Conservation (phyloP, 371 early-diverging fungal genomes). For the Circinella minor region DNA sequence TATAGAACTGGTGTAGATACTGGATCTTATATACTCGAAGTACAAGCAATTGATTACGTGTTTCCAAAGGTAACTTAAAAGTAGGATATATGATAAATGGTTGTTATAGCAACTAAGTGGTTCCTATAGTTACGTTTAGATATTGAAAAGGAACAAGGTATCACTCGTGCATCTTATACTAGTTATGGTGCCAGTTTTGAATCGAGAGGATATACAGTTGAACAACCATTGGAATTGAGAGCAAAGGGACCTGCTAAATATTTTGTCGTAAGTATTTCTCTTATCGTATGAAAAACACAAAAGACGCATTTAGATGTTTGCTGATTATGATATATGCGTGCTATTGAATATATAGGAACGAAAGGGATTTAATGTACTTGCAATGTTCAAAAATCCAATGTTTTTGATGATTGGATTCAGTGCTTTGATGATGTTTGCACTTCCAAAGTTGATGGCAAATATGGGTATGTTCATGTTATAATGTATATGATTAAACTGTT, state of each 20-base stretch:
- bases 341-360: conserved; percentile 30
- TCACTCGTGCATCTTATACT: conserved; percentile 40
- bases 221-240: conserved; percentile 44
- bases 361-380: conserved; percentile 48
- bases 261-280: conserved; percentile 39
- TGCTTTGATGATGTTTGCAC: conserved; percentile 47
- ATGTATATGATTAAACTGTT: no score
- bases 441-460: conserved; percentile 54
- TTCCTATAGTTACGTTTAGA: conserved; percentile 47
- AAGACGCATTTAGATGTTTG: not conserved
- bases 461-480: conserved; percentile 34
- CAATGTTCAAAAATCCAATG: conserved; percentile 57
- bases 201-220: conserved; percentile 34
- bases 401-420: conserved; percentile 54
- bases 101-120: no score
- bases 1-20: conserved; percentile 25
- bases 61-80: conserved; percentile 42
- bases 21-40: conserved; percentile 53
- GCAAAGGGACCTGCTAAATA: conserved; percentile 54
- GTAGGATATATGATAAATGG: no score
- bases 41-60: conserved; percentile 47
- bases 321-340: not conserved
- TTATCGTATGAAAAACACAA: no score
- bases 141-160: conserved; percentile 29
- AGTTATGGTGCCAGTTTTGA: conserved; percentile 43